These are phyloP conservation scores for Colletotrichum liriopes DNA, from an alignment of 2,329 filamentous ascomycete species.

Conservation along the genomic window DNA sequence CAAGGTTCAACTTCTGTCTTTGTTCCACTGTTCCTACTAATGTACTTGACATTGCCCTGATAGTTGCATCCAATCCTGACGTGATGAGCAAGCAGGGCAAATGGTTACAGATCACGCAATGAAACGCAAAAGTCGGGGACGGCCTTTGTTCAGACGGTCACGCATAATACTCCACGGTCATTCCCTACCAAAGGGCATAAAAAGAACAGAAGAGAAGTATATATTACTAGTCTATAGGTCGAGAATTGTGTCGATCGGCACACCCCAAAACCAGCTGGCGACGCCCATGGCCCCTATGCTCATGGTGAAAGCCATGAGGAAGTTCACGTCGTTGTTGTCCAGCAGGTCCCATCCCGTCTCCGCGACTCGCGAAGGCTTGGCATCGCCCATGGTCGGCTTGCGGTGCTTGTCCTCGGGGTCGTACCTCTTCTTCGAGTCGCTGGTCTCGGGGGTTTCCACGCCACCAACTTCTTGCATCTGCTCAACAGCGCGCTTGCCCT, in stretches of 20 bases:
- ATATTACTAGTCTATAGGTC: slow-evolving; percentile 26
- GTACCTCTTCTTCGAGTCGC: slow-evolving; percentile 60
- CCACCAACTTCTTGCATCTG: slow-evolving; percentile 47
- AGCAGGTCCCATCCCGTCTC: slow-evolving; percentile 81
- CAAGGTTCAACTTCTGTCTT: no score
- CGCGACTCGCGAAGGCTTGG: slow-evolving; percentile 73
- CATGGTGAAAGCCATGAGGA: slow-evolving; percentile 89
- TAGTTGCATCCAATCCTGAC: no score
- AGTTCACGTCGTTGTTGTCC: slow-evolving; percentile 97
- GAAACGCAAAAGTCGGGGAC: neutral
- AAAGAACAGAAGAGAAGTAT: no score
- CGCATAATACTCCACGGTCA: neutral
- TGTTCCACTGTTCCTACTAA: no score
- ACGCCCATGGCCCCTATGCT: slow-evolving; percentile 83
- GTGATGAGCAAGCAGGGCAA: no score
- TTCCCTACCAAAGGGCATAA: neutral
- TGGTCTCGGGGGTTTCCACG: slow-evolving; percentile 54
- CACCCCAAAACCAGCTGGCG: slow-evolving; percentile 73
- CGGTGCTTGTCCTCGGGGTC: slow-evolving; percentile 66
- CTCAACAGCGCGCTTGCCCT: slow-evolving; percentile 62
- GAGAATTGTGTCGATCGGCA: slow-evolving; percentile 64
- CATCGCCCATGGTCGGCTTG: slow-evolving; percentile 67
- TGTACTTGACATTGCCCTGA: no score
- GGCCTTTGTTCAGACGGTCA: neutral
- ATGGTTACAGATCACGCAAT: no score